Evolutionary conservation across 345 rosid genomes (phyloP), one percentile per base, ranked within the genome.

Genomic region (Eutrema yunnanense): DNA sequence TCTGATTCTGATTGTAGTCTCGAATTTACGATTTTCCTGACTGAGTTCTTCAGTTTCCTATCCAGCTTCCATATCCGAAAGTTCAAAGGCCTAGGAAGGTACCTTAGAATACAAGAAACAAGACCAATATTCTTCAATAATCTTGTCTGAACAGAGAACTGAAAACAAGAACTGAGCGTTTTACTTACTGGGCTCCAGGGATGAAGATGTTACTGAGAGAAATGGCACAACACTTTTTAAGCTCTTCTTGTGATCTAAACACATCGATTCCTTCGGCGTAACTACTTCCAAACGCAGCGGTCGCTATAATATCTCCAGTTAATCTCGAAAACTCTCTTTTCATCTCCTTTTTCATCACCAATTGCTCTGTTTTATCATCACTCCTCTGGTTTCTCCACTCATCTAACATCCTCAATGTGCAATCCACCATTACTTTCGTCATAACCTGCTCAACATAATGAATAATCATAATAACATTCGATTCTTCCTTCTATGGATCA

Each of bases 221-320:
- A 46, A 72, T 59, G 22, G 55, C 82, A 67, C 54, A 75, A 44
- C 57, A 69, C 12, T 32, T 62, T 53, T 79, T 78, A 69, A 84
- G 83, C 79, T 81, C 78, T 55, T 14, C 11, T 74, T 82, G 86
- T 32, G 85, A 80, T 16, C 49, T 49, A 63, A 81, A 87, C 19
- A 81, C 76, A 53, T 78, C 81, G 37, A 62, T 81, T 9, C 89
- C 86, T 56, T 80, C 77, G 0, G 40, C 78, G 22, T 78, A 82
- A 77, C 78, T 81, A n/a, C 82, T 84, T 50, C 86, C 84, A 76
- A 85, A 82, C 22, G 89, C 86, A 32, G 81, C 71, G 2, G 74
- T 81, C 8, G 92, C 80, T 22, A 87, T 82, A 44, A 83, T 77
- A 73, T 82, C 87, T 41, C 80, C 85, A 2, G 86, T 84, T 29